A percentile compares a stretch with the other conserved stretches of the same genome.
These are phyloP conservation scores for Auxenochlorella pyrenoidosa DNA, from an alignment of 139 green algal genomes.

Conservation along the genomic window DNA sequence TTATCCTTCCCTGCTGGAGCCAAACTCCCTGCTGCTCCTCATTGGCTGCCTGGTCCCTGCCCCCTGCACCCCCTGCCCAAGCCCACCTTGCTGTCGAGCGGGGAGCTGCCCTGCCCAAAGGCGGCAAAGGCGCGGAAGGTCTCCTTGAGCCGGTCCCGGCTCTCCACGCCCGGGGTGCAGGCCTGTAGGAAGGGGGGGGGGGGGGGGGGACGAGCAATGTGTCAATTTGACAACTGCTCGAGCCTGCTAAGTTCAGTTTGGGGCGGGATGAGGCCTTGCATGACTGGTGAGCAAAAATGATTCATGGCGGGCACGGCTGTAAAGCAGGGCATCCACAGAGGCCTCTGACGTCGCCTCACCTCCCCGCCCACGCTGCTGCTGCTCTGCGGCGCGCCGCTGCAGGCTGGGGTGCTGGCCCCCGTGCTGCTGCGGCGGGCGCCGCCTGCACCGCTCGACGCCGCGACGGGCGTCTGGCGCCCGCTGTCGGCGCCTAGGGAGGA, in stretches of 20 bases:
- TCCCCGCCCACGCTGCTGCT: background rate
- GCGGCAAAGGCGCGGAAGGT: conserved; percentile 14
- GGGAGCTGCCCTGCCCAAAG: conserved; percentile 12
- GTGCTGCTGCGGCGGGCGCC: no score
- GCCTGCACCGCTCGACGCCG: no score
- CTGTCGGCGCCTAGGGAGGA: background rate
- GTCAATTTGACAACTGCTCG: background rate
- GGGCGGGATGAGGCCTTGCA: background rate
- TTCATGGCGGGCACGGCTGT: no score
- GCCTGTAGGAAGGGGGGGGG: background rate
- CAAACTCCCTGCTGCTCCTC: background rate
- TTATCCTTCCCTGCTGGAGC: no score
- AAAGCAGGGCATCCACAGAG: background rate
- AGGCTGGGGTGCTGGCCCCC: background rate
- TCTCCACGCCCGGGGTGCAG: conserved; percentile 4
- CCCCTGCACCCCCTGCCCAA: background rate
- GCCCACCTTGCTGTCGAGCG: background rate
- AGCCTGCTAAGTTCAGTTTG: background rate
- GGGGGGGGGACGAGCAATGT: background rate
- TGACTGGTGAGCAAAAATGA: background rate
- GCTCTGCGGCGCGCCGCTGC: no score
- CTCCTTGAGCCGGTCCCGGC: conserved; percentile 3
- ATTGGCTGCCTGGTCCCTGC: no score
- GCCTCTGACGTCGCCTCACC: no score
- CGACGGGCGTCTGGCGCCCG: no score